Evolutionary conservation across 2,329 filamentous ascomycete genomes (phyloP).

Genomic region (Claviceps fusiformis): DNA sequence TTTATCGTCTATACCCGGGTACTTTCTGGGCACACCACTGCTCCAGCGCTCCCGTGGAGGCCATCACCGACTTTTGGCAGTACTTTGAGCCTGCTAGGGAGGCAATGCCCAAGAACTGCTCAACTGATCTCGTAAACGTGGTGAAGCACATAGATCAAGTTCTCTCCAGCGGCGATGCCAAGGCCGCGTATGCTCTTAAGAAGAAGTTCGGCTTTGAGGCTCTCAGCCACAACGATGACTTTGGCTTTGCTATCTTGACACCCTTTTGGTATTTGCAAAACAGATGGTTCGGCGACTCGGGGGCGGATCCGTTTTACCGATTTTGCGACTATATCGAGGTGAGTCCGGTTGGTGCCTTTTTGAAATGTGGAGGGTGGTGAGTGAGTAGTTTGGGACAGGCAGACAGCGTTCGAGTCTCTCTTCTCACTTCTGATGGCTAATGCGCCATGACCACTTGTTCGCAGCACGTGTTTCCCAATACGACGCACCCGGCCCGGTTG

Average conservation of each 20-base stretch:
- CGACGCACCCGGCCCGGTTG: background rate
- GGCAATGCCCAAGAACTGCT: slow-evolving; percentile 42
- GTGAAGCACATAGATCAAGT: slow-evolving; percentile 34
- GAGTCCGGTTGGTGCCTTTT: background rate
- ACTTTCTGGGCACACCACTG: slow-evolving; percentile 64
- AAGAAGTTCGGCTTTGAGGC: slow-evolving; percentile 28
- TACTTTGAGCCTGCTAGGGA: slow-evolving; percentile 32
- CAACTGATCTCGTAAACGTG: slow-evolving; percentile 42
- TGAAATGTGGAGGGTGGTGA: too few relatives aligned
- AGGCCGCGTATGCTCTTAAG: slow-evolving; percentile 26
- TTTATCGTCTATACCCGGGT: slow-evolving; percentile 59
- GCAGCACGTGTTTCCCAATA: slow-evolving; percentile 24
- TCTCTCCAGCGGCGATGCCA: slow-evolving; percentile 21
- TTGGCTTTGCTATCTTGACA: slow-evolving; percentile 26
- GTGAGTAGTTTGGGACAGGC: too few relatives aligned
- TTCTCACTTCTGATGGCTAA: background rate
- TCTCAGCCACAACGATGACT: slow-evolving; percentile 31
- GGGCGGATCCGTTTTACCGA: slow-evolving; percentile 19
- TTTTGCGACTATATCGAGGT: slow-evolving; percentile 22
- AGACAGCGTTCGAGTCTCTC: slow-evolving; percentile 13
- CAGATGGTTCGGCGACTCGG: slow-evolving; percentile 18
- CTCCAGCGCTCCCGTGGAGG: slow-evolving; percentile 61
- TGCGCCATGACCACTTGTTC: background rate
- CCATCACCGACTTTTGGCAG: slow-evolving; percentile 59
- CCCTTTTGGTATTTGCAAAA: slow-evolving; percentile 21